Evolutionary conservation across 2,329 filamentous ascomycete species (phyloP), one percentile per base, ranked within the genome.

Genomic region (Plectosphaerella sp.): DNA sequence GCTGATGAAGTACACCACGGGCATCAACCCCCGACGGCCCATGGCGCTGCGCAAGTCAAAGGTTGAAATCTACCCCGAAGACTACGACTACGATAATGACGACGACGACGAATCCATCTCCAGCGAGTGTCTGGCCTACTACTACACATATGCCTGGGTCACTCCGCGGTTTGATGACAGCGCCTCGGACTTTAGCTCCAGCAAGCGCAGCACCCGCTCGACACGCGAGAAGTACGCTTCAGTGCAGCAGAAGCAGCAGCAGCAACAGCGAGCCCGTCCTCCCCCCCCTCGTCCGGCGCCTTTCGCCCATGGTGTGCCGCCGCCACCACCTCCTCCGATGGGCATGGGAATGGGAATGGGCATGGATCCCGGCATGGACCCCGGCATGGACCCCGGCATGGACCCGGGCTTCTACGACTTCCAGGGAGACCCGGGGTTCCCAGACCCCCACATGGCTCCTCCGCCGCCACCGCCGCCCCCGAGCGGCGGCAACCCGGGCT

Each of bases 1-100:
- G 10, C 45, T 57, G 25, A 54, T 57, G 55, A 58, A 54, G 50
- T 58, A 52, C 36, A 48, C 51, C 10, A 52, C 53, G 5, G 57
- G 57, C 12, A 55, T 51, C 4, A 53, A 51, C 16, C 50, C 51
- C 20, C 52, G 43, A 12, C 53, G 50, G 42, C 48, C 45, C 33
- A 16, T 56, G 37, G 45, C 56, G 8, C 46, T 57, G 14, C 56
- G 54, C 8, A 57, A 52, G 37, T 54, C 47, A 18, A 50, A 50
- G 41, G 42, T 52, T 47, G 18, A 45, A 7, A 42, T 52, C 11
- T 41, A 8, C 24, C 51, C 53, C 7, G 55, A 53, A 6, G 48
- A 51, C 48, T 50, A 51, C 50, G 54, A 36, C 28, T 54, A 52
- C 22, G 45, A 55, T 45, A 24, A 25, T 11, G 18, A 43, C n/a